Conservation (phyloP, 1,284 basidiomycete species). For the Marasmius sp. region DNA sequence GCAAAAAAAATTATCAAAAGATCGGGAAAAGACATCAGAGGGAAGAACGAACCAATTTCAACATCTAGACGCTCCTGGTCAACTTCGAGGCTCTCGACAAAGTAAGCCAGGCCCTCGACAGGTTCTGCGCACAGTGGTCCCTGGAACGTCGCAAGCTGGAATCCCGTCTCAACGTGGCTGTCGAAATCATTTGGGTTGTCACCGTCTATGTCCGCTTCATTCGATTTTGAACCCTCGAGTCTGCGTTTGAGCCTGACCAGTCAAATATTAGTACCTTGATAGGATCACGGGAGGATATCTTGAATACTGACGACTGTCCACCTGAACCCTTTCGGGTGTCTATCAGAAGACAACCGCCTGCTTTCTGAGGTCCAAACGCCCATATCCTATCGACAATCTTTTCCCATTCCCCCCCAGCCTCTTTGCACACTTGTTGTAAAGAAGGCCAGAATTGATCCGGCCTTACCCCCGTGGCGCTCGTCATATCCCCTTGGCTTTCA, state of each 20-base stretch:
- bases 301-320: slow-evolving; percentile 53
- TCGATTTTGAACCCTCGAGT: slow-evolving; percentile 39
- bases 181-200: slow-evolving; percentile 65
- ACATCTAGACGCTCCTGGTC: slow-evolving; percentile 60
- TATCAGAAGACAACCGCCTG: slow-evolving; percentile 87
- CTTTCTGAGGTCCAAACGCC: slow-evolving; percentile 89
- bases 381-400: slow-evolving; percentile 76
- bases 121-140: slow-evolving; percentile 97
- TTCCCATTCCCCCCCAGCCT: slow-evolving; percentile 82
- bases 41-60: slow-evolving; percentile 54
- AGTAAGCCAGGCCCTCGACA: slow-evolving; percentile 90
- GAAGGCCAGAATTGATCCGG: slow-evolving; percentile 83
- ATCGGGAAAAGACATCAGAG: slow-evolving; percentile 12
- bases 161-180: slow-evolving; percentile 86
- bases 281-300: slow-evolving; percentile 6
- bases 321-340: slow-evolving; percentile 56
- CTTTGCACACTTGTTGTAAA: slow-evolving; percentile 64
- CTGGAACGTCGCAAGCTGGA: slow-evolving; percentile 92
- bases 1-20: slow-evolving; percentile 10
- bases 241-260: slow-evolving; percentile 49
- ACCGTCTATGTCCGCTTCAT: slow-evolving; percentile 29
- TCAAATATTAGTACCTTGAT: slow-evolving; percentile 14
- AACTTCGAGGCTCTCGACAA: slow-evolving; percentile 77
- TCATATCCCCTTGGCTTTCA: slow-evolving; percentile 57
- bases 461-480: slow-evolving; percentile 61